These are phyloP conservation scores for Collariella sp. DNA, from an alignment of 495 filamentous ascomycete genomes.

Conservation along the genomic window DNA sequence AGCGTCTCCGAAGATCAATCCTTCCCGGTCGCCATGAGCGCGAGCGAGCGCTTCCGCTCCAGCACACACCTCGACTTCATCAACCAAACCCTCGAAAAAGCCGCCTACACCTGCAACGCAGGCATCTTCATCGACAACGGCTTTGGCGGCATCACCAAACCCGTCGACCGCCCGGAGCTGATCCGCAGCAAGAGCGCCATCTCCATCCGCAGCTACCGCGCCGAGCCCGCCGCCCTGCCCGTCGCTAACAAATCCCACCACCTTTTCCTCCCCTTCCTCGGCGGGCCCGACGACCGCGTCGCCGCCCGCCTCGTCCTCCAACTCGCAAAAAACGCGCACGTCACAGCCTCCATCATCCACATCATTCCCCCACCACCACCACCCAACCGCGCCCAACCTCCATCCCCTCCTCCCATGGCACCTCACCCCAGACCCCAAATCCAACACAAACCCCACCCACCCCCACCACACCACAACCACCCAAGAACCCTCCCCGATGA, in stretches of 20 bases:
- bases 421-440: constrained; percentile 14
- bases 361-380: constrained; percentile 29
- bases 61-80: constrained; percentile 59
- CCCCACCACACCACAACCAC: not conserved
- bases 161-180: constrained; percentile 27
- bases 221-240: constrained; percentile 35
- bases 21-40: constrained; percentile 27
- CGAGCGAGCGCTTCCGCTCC: constrained; percentile 43
- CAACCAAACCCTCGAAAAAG: constrained; percentile 48
- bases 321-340: constrained; percentile 62
- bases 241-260: constrained; percentile 66
- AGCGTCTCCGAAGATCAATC: constrained; percentile 55
- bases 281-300: constrained; percentile 74
- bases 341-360: constrained; percentile 63
- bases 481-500: constrained; percentile 23
- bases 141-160: constrained; percentile 46
- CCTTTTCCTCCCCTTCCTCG: constrained; percentile 81
- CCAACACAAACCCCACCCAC: constrained; percentile 10
- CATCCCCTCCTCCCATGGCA: constrained; percentile 13
- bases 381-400: not conserved
- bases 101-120: constrained; percentile 48
- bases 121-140: constrained; percentile 80
- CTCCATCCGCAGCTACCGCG: constrained; percentile 49
- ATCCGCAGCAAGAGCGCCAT: constrained; percentile 46
- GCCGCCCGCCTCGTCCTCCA: constrained; percentile 76